Conservation (phyloP, 805 yeast genomes). For the Saccharomycopsis fodiens region DNA sequence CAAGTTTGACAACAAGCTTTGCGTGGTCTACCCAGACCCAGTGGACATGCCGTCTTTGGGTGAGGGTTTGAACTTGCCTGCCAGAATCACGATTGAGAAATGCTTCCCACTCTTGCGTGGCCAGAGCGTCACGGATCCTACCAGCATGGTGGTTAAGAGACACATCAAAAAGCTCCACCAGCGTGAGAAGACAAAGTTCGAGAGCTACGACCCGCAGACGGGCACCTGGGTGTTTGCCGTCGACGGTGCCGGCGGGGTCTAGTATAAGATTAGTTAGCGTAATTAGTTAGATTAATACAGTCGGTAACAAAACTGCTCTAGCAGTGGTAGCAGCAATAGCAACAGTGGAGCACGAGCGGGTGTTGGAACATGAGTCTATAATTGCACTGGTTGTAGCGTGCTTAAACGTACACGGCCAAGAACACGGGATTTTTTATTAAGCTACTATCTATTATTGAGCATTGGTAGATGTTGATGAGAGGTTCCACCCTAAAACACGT, state of each 20-base stretch:
- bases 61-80: constrained; percentile 76
- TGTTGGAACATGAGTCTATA: too few species aligned
- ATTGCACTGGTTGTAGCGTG: too few species aligned
- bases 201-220: constrained; percentile 66
- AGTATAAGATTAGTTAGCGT: too few species aligned
- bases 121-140: constrained; percentile 68
- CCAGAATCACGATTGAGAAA: constrained; percentile 63
- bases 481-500: too few species aligned
- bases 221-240: constrained; percentile 65
- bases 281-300: too few species aligned
- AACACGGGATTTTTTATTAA: too few species aligned
- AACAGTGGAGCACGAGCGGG: too few species aligned
- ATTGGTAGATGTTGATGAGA: too few species aligned
- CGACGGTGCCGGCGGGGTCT: constrained; percentile 22
- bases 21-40: constrained; percentile 68
- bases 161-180: constrained; percentile 63
- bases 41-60: constrained; percentile 56
- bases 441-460: too few species aligned
- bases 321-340: too few species aligned
- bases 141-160: constrained; percentile 58
- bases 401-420: too few species aligned
- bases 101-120: constrained; percentile 75
- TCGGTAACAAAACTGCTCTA: too few species aligned
- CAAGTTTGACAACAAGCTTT: constrained; percentile 49
- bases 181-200: constrained; percentile 54